These are phyloP conservation scores for Eucalyptus shirleyi DNA, from an alignment of 345 rosid genomes.

Conservation along the genomic window DNA sequence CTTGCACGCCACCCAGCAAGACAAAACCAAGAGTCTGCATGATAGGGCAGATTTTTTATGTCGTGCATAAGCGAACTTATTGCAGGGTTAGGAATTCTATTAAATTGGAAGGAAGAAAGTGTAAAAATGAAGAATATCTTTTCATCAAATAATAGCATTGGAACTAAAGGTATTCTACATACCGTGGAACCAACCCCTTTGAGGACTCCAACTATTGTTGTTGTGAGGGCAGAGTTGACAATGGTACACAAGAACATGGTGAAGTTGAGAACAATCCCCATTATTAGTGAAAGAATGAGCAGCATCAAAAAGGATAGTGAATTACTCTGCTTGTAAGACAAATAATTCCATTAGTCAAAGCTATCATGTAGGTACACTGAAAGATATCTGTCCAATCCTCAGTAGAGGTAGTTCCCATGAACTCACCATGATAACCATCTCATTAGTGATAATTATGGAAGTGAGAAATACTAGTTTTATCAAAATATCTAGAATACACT, in stretches of 20 bases:
- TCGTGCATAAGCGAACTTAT: background rate
- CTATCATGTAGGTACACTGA: background rate
- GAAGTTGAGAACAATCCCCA: constrained; percentile 93
- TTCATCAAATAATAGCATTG: background rate
- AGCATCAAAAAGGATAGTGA: constrained; percentile 58
- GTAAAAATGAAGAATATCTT: background rate
- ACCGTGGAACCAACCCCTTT: constrained; percentile 98
- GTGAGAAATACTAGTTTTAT: background rate
- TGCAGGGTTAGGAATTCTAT: background rate
- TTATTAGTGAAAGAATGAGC: constrained; percentile 64
- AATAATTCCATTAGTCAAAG: background rate
- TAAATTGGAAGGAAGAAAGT: background rate
- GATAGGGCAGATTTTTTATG: background rate
- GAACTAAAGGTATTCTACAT: constrained; percentile 4
- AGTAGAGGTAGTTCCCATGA: background rate
- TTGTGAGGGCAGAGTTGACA: constrained; percentile 94
- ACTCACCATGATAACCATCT: background rate
- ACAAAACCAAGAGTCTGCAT: constrained; percentile 82
- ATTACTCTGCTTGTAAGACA: constrained; percentile 38
- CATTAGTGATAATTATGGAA: background rate
- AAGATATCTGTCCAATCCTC: background rate
- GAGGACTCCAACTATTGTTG: constrained; percentile 95
- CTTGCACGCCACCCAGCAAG: constrained; percentile 85
- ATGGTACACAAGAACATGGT: constrained; percentile 96
- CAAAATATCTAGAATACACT: background rate